Percentiles rank a stretch among this genome's conserved stretches.
Conservation (phyloP, 805 yeast species). For the Ogataea dorogensis region DNA sequence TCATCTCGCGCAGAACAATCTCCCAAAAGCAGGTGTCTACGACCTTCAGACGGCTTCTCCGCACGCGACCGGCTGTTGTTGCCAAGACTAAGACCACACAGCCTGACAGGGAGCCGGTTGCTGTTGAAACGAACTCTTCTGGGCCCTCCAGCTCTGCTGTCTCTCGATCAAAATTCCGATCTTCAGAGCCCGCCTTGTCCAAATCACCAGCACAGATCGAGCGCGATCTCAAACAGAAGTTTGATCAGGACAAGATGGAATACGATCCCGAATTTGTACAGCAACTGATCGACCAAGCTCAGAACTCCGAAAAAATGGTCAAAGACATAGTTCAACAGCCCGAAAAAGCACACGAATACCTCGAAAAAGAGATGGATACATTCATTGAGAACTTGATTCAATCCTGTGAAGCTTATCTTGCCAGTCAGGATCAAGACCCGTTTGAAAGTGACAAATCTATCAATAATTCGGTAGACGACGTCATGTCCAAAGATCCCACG, state of each 20-base stretch:
- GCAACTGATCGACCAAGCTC: conserved; percentile 25
- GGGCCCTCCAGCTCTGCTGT: too few relatives aligned
- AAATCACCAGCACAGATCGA: conserved; percentile 30
- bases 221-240: conserved; percentile 24
- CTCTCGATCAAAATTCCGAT: neutral
- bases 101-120: neutral
- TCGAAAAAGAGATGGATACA: conserved; percentile 21
- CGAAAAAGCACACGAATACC: conserved; percentile 16
- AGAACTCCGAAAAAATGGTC: conserved; percentile 20
- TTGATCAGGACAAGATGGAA: conserved; percentile 28
- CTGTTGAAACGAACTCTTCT: too few relatives aligned
- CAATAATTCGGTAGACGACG: conserved; percentile 15
- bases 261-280: conserved; percentile 32
- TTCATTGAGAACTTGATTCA: conserved; percentile 30
- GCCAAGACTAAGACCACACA: neutral
- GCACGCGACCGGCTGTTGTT: conserved; percentile 1
- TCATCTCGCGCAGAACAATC: too few relatives aligned
- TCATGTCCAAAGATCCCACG: conserved; percentile 14
- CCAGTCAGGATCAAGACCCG: conserved; percentile 11
- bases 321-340: conserved; percentile 16
- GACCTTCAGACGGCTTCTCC: neutral
- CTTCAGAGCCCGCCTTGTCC: neutral
- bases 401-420: conserved; percentile 23
- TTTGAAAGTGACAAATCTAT: conserved; percentile 3
- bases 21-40: too few relatives aligned